Conservation (phyloP, 2,329 filamentous ascomycete genomes). For the Microdochium nivale region DNA sequence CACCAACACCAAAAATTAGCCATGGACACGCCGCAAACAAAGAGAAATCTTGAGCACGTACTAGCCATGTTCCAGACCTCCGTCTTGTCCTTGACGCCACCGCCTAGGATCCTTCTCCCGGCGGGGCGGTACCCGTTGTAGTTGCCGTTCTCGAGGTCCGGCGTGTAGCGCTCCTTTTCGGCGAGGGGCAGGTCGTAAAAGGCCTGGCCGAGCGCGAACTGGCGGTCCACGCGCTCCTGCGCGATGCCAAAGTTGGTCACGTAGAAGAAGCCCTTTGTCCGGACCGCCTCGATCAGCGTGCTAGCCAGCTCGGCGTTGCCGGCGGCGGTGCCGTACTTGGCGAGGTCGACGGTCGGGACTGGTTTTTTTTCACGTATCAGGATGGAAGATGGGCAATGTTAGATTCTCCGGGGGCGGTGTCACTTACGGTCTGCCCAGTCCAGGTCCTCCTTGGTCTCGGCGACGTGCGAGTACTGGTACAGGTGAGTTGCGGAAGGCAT, state of each 20-base stretch:
- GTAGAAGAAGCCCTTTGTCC: conserved; percentile 46
- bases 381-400: too few relatives aligned
- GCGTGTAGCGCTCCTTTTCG: conserved; percentile 48
- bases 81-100: conserved; percentile 6
- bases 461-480: conserved; percentile 24
- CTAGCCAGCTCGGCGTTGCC: conserved; percentile 20
- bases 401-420: not conserved
- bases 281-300: conserved; percentile 22
- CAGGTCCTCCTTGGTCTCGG: conserved; percentile 25
- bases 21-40: not conserved
- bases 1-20: not conserved
- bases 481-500: conserved; percentile 24
- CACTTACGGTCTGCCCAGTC: conserved; percentile 26
- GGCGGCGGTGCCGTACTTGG: conserved; percentile 20
- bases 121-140: conserved; percentile 49
- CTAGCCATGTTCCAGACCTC: conserved; percentile 11
- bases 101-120: conserved; percentile 19
- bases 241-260: conserved; percentile 52
- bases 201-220: conserved; percentile 50
- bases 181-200: conserved; percentile 48
- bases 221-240: conserved; percentile 47
- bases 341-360: conserved; percentile 25
- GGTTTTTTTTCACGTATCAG: too few relatives aligned
- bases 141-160: conserved; percentile 38
- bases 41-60: not conserved